Percentiles rank a stretch among this genome's conserved stretches.
These are phyloP conservation scores for Vachellia pachyceras DNA, from an alignment of 306 rosid genomes.

Conservation along the genomic window DNA sequence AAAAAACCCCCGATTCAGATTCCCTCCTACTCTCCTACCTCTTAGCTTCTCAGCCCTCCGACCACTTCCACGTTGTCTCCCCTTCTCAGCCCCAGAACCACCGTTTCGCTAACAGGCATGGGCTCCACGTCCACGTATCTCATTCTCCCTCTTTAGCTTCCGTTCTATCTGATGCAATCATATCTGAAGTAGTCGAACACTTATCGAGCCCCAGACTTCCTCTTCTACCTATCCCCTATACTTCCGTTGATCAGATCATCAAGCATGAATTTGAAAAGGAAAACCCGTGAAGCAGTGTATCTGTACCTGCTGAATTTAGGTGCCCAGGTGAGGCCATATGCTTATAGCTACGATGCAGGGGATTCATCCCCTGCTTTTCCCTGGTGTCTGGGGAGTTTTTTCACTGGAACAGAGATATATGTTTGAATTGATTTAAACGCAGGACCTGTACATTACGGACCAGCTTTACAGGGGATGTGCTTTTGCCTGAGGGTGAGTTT, in stretches of 20 bases:
- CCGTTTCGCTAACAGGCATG: slow-evolving; percentile 56
- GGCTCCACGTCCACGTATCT: slow-evolving; percentile 69
- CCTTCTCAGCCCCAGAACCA: slow-evolving; percentile 51
- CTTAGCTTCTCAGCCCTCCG: slow-evolving; percentile 62
- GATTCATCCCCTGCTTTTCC: slow-evolving; percentile 75
- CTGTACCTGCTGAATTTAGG: slow-evolving; percentile 68
- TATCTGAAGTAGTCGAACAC: slow-evolving; percentile 42
- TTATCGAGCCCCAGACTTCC: slow-evolving; percentile 59
- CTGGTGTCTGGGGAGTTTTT: slow-evolving; percentile 73
- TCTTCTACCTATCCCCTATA: slow-evolving; percentile 55
- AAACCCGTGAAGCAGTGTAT: slow-evolving; percentile 61
- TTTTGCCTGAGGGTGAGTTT: slow-evolving; percentile 76
- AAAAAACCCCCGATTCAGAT: slow-evolving; percentile 53
- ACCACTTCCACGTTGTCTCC: slow-evolving; percentile 73
- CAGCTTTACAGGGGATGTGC: slow-evolving; percentile 79
- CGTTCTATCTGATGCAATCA: slow-evolving; percentile 51
- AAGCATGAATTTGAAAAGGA: slow-evolving; percentile 53
- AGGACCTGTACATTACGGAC: slow-evolving; percentile 86
- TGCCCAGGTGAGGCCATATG: slow-evolving; percentile 65
- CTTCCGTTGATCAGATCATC: slow-evolving; percentile 60
- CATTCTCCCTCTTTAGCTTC: slow-evolving; percentile 61
- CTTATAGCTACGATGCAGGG: slow-evolving; percentile 62
- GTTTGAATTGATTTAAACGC: slow-evolving; percentile 84
- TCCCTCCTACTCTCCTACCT: slow-evolving; percentile 68
- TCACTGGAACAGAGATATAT: slow-evolving; percentile 68